Evolutionary conservation across 129 eudicot genomes (phyloP).

Genomic region (Pulicaria dysenterica): DNA sequence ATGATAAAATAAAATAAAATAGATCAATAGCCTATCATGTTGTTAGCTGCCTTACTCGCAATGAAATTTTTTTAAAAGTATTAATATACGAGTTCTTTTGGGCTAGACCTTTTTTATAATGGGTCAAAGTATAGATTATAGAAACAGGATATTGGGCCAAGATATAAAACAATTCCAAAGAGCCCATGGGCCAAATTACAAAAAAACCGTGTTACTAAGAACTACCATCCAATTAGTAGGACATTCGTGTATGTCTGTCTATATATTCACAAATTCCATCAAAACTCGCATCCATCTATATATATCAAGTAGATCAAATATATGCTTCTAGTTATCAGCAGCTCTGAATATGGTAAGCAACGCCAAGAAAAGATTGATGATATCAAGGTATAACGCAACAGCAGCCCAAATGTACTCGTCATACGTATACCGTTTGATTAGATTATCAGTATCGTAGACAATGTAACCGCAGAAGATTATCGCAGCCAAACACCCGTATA

Average conservation of each 20-base stretch:
- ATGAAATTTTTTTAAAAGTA: no score
- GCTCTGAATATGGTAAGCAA: slow-evolving; percentile 57
- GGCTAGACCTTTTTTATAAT: no score
- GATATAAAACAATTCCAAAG: no score
- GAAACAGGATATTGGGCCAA: no score
- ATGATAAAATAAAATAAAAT: no score
- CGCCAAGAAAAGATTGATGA: slow-evolving; percentile 61
- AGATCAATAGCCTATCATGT: no score
- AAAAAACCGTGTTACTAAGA: no score
- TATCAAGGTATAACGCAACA: slow-evolving; percentile 54
- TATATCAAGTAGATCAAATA: not conserved
- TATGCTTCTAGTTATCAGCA: slow-evolving; percentile 39
- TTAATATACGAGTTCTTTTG: no score
- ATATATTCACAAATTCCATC: slow-evolving; percentile 7
- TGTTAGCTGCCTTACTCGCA: no score
- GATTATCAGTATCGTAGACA: slow-evolving; percentile 59
- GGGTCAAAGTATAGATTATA: no score
- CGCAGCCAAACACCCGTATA: slow-evolving; percentile 62
- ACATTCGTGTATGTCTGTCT: not conserved
- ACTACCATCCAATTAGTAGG: no score
- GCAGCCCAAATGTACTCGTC: slow-evolving; percentile 81
- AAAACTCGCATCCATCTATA: not conserved
- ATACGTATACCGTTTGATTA: slow-evolving; percentile 60
- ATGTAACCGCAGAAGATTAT: slow-evolving; percentile 72
- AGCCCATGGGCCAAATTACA: no score